Percentiles rank a stretch among this genome's conserved stretches.
phyloP scores from a whole-genome alignment of 2,329 filamentous ascomycete species.

The Diaporthe sp. region DNA sequence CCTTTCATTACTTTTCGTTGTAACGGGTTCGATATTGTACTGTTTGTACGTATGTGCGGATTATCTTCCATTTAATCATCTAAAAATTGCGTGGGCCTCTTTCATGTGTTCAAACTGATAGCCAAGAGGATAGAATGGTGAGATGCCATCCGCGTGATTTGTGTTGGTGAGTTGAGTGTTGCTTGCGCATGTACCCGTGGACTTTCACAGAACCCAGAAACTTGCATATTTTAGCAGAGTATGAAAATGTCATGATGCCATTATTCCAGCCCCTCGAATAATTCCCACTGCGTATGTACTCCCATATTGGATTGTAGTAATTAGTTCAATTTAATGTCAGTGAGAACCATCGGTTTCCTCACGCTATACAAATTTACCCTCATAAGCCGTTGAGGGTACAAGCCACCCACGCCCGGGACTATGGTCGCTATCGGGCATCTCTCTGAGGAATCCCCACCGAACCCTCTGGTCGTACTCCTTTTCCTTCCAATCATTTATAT shows the following conservation, averaged over 20 bases:
- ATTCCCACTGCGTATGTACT: no score
- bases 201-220: background rate
- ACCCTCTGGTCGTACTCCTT: background rate
- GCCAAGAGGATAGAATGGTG: background rate
- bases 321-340: no score
- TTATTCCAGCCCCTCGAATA: background rate
- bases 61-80: background rate
- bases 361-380: background rate
- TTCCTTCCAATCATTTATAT: conserved; percentile 3
- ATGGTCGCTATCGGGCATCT: background rate
- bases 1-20: background rate
- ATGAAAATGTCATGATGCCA: background rate
- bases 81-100: background rate
- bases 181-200: background rate
- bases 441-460: background rate
- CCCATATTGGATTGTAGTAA: no score
- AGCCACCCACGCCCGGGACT: background rate
- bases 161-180: background rate
- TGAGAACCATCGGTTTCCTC: background rate
- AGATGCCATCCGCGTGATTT: background rate
- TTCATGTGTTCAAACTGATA: background rate
- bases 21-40: background rate
- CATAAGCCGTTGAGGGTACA: background rate
- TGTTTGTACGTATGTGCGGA: background rate
- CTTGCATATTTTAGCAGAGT: background rate